Evolutionary conservation across 805 yeast species (phyloP).

Genomic region (Lipomyces yamadae): DNA sequence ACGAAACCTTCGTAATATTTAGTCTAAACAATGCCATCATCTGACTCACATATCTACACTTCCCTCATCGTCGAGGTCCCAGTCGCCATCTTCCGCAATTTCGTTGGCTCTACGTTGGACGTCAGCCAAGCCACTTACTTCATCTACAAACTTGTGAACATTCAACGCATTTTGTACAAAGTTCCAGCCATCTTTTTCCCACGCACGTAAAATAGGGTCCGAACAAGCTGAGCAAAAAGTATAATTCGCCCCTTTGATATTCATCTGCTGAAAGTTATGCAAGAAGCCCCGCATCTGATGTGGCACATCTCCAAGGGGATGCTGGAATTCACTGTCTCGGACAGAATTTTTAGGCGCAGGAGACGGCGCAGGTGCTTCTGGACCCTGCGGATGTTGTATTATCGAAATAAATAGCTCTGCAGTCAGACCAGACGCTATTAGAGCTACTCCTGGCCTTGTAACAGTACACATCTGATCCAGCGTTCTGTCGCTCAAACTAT

Average conservation of each 20-base stretch:
- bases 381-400: slow-evolving; percentile 65
- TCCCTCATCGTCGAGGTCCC: slow-evolving; percentile 33
- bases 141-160: slow-evolving; percentile 70
- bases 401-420: slow-evolving; percentile 80
- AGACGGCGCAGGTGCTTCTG: slow-evolving; percentile 49
- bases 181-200: slow-evolving; percentile 68
- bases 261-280: slow-evolving; percentile 64
- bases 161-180: slow-evolving; percentile 75
- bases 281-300: slow-evolving; percentile 93
- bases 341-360: slow-evolving; percentile 14
- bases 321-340: slow-evolving; percentile 40
- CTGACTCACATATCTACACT: slow-evolving; percentile 7
- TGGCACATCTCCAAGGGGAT: slow-evolving; percentile 72
- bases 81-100: slow-evolving; percentile 41
- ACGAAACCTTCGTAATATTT: background rate
- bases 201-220: slow-evolving; percentile 57
- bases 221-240: slow-evolving; percentile 89
- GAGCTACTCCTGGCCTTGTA: slow-evolving; percentile 94
- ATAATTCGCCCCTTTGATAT: slow-evolving; percentile 73
- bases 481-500: slow-evolving; percentile 83
- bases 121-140: slow-evolving; percentile 74
- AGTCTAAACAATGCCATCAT: background rate
- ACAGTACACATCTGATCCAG: slow-evolving; percentile 99
- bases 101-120: slow-evolving; percentile 75
- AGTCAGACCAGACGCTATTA: slow-evolving; percentile 82